Evolutionary conservation across 345 rosid species (phyloP).

Genomic region (Euphorbia tirucalli): DNA sequence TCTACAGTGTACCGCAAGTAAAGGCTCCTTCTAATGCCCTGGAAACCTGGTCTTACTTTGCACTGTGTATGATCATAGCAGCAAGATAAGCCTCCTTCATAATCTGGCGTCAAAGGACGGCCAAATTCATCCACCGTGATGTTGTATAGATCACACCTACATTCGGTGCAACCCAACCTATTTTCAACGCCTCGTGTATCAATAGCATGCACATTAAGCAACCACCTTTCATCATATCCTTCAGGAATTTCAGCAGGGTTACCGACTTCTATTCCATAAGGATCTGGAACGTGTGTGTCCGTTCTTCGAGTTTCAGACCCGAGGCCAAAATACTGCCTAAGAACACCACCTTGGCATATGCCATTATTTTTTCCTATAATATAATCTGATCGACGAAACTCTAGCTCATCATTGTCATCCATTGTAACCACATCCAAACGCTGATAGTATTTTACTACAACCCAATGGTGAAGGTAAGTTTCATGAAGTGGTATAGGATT

Average conservation of each 20-base stretch:
- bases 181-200: constrained; percentile 80
- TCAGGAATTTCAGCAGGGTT: constrained; percentile 58
- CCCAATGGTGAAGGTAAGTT: constrained; percentile 91
- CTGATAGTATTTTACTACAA: constrained; percentile 45
- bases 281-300: constrained; percentile 64
- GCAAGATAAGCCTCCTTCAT: constrained; percentile 66
- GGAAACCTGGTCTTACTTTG: constrained; percentile 51
- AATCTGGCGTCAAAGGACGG: constrained; percentile 46
- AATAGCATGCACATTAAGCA: constrained; percentile 79
- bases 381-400: constrained; percentile 23
- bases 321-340: constrained; percentile 63
- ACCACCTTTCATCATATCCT: constrained; percentile 71
- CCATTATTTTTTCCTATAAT: constrained; percentile 49
- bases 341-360: constrained; percentile 42
- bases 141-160: constrained; percentile 71
- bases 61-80: constrained; percentile 73
- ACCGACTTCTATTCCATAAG: constrained; percentile 75
- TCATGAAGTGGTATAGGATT: constrained; percentile 66
- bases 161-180: constrained; percentile 72
- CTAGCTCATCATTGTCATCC: background rate
- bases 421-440: constrained; percentile 27
- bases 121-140: constrained; percentile 55
- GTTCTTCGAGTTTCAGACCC: constrained; percentile 87
- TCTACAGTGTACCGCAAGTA: constrained; percentile 61
- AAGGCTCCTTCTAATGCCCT: constrained; percentile 42